Base-by-base conservation (phyloP, 192 early-diverging fungal species). In the Oehlia diaphana region DNA sequence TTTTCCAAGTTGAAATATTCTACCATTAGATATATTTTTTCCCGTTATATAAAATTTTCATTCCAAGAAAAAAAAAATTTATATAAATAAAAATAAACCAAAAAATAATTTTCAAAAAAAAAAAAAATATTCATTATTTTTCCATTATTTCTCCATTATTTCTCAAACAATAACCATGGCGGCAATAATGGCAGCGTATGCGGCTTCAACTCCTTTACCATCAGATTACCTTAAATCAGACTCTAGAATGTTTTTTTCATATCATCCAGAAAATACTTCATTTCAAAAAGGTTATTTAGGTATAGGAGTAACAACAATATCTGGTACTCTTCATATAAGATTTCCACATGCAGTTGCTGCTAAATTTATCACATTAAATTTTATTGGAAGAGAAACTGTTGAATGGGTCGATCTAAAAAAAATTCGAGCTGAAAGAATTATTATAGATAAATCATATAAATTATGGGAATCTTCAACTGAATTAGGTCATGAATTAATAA, bases 331-430 rank as follows among this genome's bases (percentile, higher is more conserved):
- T 78, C 77, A 78, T n/a, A 47, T 78, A 21, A 23, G 77, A 12
- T 78, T 78, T 69, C 77, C 77, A 23, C n/a, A 67, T 16, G 39
- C 66, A 1, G 44, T 78, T 28, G 77, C 69, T 58, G 77, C 76
- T 13, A 78, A 78, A 44, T 37, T 26, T n/a, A 68, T 78, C 9
- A 19, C 37, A 21, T 26, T 78, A 33, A 78, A 63, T 9, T 78
- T 78, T 21, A 33, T 68, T 37, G 76, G 76, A 16, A 31, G 76
- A 35, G 76, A 78, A 64, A 35, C 35, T 23, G 76, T 78, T 3
- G 76, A 78, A 26, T 67, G 37, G 64, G 42, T 50, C 14, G 76
- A 78, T 37, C 53, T 78, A 37, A 78, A 78, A 78, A 78, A 68
- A 33, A 23, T 53, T 12, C 63, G 76, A 0, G 76, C 42, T 7